phyloP scores from a whole-genome alignment of 768 basidiomycete species.

The Terana coerulea region DNA sequence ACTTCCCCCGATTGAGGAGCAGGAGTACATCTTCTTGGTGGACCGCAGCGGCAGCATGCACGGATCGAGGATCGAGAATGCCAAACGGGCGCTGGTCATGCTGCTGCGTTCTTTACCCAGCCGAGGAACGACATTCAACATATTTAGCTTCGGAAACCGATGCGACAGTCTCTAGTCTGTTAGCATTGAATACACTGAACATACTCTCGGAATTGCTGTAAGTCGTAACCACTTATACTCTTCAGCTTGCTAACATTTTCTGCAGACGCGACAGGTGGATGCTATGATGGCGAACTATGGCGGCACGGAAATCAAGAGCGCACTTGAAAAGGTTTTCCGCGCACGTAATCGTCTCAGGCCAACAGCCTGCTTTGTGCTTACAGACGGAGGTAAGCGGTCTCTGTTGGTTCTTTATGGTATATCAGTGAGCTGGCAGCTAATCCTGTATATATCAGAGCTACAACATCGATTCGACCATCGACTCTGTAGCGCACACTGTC shows the following conservation, averaged over 20 bases:
- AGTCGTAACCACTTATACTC: constrained; percentile 17
- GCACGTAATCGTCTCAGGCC: constrained; percentile 32
- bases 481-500: constrained; percentile 30
- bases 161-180: constrained; percentile 32
- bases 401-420: neutral
- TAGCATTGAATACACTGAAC: constrained; percentile 31
- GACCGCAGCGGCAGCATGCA: constrained; percentile 58
- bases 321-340: constrained; percentile 36
- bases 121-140: constrained; percentile 45
- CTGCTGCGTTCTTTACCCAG: constrained; percentile 47
- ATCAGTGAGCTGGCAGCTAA: neutral
- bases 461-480: constrained; percentile 19
- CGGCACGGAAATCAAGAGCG: constrained; percentile 48
- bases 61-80: constrained; percentile 36
- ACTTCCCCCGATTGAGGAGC: constrained; percentile 37
- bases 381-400: constrained; percentile 47
- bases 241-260: neutral
- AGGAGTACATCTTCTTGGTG: constrained; percentile 60
- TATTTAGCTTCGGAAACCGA: constrained; percentile 46
- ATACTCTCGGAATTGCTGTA: constrained; percentile 34
- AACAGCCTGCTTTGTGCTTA: constrained; percentile 52
- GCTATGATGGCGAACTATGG: constrained; percentile 40
- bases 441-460: neutral
- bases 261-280: constrained; percentile 28
- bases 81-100: constrained; percentile 43